These are phyloP conservation scores for Aphanomyces astaci DNA, from an alignment of 352 stramenopile species.

Conservation along the genomic window DNA sequence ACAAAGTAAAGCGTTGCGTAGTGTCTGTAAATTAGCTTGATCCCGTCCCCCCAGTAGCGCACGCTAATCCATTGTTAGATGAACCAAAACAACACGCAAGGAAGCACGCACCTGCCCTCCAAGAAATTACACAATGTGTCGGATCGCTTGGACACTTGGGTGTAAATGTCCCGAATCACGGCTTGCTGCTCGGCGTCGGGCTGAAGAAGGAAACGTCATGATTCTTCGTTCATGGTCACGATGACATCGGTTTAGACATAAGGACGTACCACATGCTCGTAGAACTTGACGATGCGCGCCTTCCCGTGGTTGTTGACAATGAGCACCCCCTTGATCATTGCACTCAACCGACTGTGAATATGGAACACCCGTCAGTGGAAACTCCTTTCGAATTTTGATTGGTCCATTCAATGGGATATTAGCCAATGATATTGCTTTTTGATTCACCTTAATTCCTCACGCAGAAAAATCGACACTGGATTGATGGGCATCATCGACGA, in stretches of 20 bases:
- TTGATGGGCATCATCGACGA: no score
- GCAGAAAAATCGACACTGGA: no score
- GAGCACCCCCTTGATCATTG: slow-evolving; percentile 98
- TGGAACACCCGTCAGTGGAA: neutral
- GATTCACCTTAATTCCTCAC: no score
- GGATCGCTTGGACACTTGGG: slow-evolving; percentile 96
- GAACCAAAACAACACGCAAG: no score
- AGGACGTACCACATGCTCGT: slow-evolving; percentile 92
- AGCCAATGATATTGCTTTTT: neutral
- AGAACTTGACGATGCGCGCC: slow-evolving; percentile 98
- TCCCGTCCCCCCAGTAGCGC: slow-evolving; percentile 92
- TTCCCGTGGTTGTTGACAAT: slow-evolving; percentile 99
- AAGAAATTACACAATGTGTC: slow-evolving; percentile 99
- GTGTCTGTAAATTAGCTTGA: slow-evolving; percentile 99
- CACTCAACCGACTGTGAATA: neutral
- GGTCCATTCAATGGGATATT: neutral
- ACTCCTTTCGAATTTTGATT: neutral
- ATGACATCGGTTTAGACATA: neutral
- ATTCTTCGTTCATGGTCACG: neutral
- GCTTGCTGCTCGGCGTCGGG: slow-evolving; percentile 95
- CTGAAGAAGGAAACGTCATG: slow-evolving; percentile 27
- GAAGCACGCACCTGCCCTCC: slow-evolving; percentile 84
- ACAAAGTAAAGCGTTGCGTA: slow-evolving; percentile 99
- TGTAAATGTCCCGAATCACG: slow-evolving; percentile 97
- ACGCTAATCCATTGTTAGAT: no score